Evolutionary conservation across 2,329 filamentous ascomycete species (phyloP).

Genomic region (Didymella pinodella): DNA sequence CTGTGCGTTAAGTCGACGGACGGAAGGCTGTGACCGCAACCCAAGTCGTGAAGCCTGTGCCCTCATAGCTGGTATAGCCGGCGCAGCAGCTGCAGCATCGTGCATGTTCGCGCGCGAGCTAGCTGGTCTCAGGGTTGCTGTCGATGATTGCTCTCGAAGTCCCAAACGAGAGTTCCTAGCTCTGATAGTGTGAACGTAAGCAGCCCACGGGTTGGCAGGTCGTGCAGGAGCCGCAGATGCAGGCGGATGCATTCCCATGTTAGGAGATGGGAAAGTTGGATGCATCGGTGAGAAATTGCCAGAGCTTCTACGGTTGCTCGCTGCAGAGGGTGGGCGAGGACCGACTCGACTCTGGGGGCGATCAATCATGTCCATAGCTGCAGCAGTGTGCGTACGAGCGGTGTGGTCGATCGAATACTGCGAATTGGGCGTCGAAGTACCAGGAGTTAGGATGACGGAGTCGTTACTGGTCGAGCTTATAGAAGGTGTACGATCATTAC

Average conservation of each 20-base stretch:
- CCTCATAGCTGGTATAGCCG: slow-evolving; percentile 34
- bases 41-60: slow-evolving; percentile 49
- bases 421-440: slow-evolving; percentile 40
- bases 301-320: slow-evolving; percentile 44
- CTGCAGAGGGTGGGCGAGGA: slow-evolving; percentile 47
- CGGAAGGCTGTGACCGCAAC: slow-evolving; percentile 48
- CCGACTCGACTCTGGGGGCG: slow-evolving; percentile 49
- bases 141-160: slow-evolving; percentile 51
- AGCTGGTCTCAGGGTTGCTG: slow-evolving; percentile 47
- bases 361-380: slow-evolving; percentile 48
- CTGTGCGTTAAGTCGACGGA: slow-evolving; percentile 47
- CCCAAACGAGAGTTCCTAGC: slow-evolving; percentile 45
- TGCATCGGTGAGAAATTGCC: slow-evolving; percentile 45
- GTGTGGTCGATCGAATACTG: slow-evolving; percentile 39
- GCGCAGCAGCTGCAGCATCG: slow-evolving; percentile 30
- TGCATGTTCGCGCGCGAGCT: slow-evolving; percentile 47
- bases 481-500: slow-evolving; percentile 40
- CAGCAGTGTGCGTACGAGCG: slow-evolving; percentile 39
- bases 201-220: slow-evolving; percentile 49
- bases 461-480: slow-evolving; percentile 40
- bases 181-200: slow-evolving; percentile 41
- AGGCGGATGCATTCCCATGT: slow-evolving; percentile 46
- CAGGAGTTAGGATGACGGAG: slow-evolving; percentile 41
- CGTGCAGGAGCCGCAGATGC: slow-evolving; percentile 35
- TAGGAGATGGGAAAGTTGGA: slow-evolving; percentile 37